phyloP scores from a whole-genome alignment of 192 early-diverging fungal species.

The Geranomyces variabilis region DNA sequence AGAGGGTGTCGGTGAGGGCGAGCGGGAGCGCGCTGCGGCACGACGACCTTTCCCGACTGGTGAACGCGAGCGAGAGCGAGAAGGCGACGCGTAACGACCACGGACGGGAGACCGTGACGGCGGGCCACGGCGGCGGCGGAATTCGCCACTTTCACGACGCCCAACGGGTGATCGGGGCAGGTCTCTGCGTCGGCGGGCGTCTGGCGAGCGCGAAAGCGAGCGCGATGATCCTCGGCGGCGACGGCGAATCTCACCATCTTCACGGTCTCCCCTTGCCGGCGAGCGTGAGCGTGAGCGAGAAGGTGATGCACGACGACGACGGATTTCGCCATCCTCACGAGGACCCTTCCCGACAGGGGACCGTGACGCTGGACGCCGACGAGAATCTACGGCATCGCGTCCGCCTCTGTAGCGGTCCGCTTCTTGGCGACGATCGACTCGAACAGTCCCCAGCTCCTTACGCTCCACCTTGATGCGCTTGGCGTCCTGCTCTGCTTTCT shows the following conservation, averaged over 20 bases:
- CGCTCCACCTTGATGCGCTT: conserved; percentile 9
- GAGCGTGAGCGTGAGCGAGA: conserved; percentile 1
- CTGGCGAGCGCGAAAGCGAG: background rate
- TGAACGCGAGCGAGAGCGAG: conserved; percentile 6
- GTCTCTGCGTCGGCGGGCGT: background rate
- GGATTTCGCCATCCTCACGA: background rate
- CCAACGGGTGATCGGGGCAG: background rate
- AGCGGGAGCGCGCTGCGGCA: background rate
- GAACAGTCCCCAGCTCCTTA: conserved; percentile 5
- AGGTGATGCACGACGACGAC: background rate
- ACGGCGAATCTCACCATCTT: background rate
- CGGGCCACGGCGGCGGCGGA: background rate
- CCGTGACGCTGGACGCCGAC: background rate
- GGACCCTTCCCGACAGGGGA: background rate
- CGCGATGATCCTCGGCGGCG: background rate
- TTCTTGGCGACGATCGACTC: background rate
- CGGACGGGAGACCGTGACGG: background rate
- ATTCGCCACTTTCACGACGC: background rate
- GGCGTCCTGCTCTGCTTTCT: background rate
- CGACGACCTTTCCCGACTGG: background rate
- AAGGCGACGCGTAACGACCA: background rate
- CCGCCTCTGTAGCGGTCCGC: background rate
- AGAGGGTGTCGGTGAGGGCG: background rate
- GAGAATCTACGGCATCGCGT: background rate
- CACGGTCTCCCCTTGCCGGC: background rate